phyloP scores from a whole-genome alignment of 129 eudicot species.

The Artemisia annua region DNA sequence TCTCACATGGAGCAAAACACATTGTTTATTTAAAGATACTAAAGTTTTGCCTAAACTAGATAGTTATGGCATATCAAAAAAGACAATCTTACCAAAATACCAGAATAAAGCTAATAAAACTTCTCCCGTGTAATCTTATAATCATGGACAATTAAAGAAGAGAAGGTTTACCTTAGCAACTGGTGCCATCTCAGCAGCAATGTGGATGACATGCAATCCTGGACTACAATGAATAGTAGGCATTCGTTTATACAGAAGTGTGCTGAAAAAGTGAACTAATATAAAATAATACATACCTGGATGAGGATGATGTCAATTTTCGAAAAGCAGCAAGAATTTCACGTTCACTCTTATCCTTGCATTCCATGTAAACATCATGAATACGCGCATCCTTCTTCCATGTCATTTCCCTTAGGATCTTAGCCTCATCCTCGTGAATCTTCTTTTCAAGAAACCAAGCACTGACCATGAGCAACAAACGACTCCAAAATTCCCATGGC shows the following conservation, averaged over 20 bases:
- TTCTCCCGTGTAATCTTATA: not conserved
- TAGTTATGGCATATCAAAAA: not conserved
- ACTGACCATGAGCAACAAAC: conserved; percentile 76
- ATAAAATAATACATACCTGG: conserved; percentile 45
- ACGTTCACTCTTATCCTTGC: conserved; percentile 65
- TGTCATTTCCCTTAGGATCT: conserved; percentile 67
- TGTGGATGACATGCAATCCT: conserved; percentile 84
- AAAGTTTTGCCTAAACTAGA: not conserved
- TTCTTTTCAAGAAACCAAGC: conserved; percentile 94
- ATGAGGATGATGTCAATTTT: conserved; percentile 52
- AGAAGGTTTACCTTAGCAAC: conserved; percentile 80
- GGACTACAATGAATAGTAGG: conserved; percentile 55
- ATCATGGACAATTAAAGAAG: too few species aligned
- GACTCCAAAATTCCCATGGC: conserved; percentile 94
- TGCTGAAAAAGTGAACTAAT: conserved; percentile 9
- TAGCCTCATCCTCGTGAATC: conserved; percentile 62
- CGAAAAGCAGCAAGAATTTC: conserved; percentile 64
- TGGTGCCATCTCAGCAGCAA: conserved; percentile 99
- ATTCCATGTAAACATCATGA: conserved; percentile 70
- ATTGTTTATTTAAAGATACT: not conserved
- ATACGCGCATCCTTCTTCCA: conserved; percentile 77
- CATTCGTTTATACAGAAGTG: conserved; percentile 13
- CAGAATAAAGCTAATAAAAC: not conserved
- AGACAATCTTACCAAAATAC: not conserved
- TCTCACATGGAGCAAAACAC: not conserved